Base-by-base conservation (phyloP, 164 flowering plant genomes). In the Euptelea pleiosperma region DNA sequence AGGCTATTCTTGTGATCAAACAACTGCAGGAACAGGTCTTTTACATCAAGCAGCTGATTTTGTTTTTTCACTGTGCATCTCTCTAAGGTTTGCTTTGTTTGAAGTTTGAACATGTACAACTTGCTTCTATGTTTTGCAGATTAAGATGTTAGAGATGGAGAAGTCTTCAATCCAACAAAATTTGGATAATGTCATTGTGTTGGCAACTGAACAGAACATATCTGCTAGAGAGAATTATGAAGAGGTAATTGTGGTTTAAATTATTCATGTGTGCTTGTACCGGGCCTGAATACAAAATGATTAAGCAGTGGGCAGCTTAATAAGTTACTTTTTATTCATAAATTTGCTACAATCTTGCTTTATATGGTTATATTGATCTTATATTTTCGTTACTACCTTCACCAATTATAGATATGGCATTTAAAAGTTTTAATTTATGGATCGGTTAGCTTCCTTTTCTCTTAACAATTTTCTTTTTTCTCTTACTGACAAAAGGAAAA, bases 21-120 rank as follows among this genome's bases (percentile, higher is more conserved):
- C 81, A 81, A 60, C 95, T 88, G 45, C 86, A 88, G 70, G 93
- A 94, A 55, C 86, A 90, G 89, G 99, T 86, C 46, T 34, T 40
- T 65, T 28, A 46, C 22, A 21, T 49, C 19, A 21, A 16, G 12
- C 21, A 2, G n/a, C 5, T 45, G 21, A n/a, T 11, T 44, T 6
- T 12, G 4, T 48, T 58, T 28, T 55, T 45, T 19, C 12, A 42
- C 16, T 30, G 1, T 28, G 39, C 28, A 24, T 21, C 3, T 39
- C 50, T 6, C 6, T 33, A 0, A 46, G 24, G 8, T 19, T 25
- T 62, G 30, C 21, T n/a, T 43, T 46, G 3, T 4, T 12, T 19
- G 15, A 56, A 21, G 22, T 55, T 40, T 42, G 18, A 30, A 4
- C 39, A 25, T 40, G 26, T 3, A 35, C 11, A 8, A n/a, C 31